Evolutionary conservation across 2,329 filamentous ascomycete genomes (phyloP).

Genomic region (Arthrobotrys megalospora): DNA sequence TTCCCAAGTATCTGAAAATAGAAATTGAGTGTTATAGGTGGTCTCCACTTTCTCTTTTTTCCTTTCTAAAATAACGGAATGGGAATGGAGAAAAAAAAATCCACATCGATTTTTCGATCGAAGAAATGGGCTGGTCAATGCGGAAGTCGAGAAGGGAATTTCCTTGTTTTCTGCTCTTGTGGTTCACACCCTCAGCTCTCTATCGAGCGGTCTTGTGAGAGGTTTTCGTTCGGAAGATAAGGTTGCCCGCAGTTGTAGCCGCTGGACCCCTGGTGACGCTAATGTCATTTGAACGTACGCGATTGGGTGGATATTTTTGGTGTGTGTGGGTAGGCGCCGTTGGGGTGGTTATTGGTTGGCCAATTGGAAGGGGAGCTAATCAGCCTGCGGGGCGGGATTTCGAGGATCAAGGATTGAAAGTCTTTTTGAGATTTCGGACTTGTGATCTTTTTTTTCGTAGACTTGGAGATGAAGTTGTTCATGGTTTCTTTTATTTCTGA

Average conservation of each 20-base stretch:
- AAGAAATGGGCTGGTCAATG: background rate
- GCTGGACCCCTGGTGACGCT: constrained; percentile 26
- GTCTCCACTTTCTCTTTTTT: constrained; percentile 12
- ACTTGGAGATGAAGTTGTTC: too few species aligned
- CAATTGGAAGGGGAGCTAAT: constrained; percentile 11
- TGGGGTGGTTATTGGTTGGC: constrained; percentile 10
- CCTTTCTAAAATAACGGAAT: background rate
- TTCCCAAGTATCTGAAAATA: constrained; percentile 6
- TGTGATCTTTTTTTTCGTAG: background rate
- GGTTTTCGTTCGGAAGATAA: constrained; percentile 13
- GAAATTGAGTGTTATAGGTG: background rate
- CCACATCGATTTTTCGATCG: constrained; percentile 16
- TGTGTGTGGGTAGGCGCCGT: constrained; percentile 60
- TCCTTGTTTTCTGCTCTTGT: constrained; percentile 2
- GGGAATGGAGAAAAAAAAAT: background rate
- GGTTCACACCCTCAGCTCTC: constrained; percentile 2
- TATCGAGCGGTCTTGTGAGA: background rate
- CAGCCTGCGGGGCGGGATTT: background rate
- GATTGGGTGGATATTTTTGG: constrained; percentile 57
- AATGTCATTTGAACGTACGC: constrained; percentile 17
- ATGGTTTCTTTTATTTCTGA: too few species aligned
- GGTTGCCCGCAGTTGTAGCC: constrained; percentile 21
- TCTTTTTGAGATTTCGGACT: background rate
- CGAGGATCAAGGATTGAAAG: constrained; percentile 1
- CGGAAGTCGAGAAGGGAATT: background rate